Conservation (phyloP, 441 rosid genomes). For the Populus hybrid region DNA sequence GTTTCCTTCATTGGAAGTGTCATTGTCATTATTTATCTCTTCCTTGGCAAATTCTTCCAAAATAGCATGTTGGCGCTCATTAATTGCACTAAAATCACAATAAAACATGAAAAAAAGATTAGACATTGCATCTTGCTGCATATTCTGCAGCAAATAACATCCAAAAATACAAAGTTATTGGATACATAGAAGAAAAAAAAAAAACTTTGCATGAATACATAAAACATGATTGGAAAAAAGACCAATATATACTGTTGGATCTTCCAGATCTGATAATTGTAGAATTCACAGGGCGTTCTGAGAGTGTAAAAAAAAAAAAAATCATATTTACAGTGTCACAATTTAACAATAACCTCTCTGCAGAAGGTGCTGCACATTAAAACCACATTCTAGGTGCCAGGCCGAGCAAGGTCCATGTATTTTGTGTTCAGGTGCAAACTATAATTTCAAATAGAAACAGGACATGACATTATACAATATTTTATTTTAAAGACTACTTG, state of each 20-base stretch:
- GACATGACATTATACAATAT: neutral
- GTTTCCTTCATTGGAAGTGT: slow-evolving; percentile 40
- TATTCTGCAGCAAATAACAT: neutral
- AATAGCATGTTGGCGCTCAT: slow-evolving; percentile 72
- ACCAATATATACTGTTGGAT: neutral
- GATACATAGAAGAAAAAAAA: neutral
- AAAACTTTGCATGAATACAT: neutral
- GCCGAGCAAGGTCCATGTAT: no score
- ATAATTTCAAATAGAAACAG: no score
- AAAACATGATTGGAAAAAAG: slow-evolving; percentile 1
- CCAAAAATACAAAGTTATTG: neutral
- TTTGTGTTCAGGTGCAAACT: no score
- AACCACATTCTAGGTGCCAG: no score
- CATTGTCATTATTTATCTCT: slow-evolving; percentile 59
- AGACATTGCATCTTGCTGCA: slow-evolving; percentile 16
- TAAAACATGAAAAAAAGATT: slow-evolving; percentile 1
- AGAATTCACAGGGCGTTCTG: neutral
- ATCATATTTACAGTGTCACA: no score
- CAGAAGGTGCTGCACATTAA: no score
- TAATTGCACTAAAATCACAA: slow-evolving; percentile 44
- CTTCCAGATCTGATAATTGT: neutral
- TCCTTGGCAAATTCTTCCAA: slow-evolving; percentile 84
- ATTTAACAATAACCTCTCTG: no score
- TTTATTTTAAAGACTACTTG: neutral
- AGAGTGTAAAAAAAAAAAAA: no score